These are phyloP conservation scores for Trametes sp. DNA, from an alignment of 1,284 basidiomycete genomes.

Conservation along the genomic window DNA sequence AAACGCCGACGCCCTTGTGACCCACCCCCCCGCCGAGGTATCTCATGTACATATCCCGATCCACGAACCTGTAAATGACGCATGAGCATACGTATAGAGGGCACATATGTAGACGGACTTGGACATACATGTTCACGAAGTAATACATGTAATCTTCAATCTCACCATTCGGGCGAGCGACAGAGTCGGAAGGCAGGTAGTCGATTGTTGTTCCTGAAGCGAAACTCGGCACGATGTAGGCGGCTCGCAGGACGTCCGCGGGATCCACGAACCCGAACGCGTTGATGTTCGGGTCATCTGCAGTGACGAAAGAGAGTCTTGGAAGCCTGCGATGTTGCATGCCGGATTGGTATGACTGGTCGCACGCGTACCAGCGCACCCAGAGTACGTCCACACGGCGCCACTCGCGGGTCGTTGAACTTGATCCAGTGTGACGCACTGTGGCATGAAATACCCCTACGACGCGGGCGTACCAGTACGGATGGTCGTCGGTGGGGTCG, in stretches of 20 bases:
- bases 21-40: slow-evolving; percentile 43
- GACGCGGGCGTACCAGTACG: slow-evolving; percentile 32
- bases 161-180: slow-evolving; percentile 1
- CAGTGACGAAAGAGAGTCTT: slow-evolving; percentile 1
- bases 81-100: background rate
- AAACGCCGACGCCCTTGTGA: slow-evolving; percentile 1
- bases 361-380: slow-evolving; percentile 40
- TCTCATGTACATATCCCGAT: slow-evolving; percentile 19
- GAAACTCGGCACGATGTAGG: slow-evolving; percentile 43
- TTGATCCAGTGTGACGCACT: slow-evolving; percentile 23
- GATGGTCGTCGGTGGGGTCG: background rate
- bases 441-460: slow-evolving; percentile 36
- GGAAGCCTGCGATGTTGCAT: slow-evolving; percentile 7
- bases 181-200: background rate
- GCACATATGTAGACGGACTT: background rate
- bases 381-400: slow-evolving; percentile 43
- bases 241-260: slow-evolving; percentile 35
- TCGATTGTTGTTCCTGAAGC: slow-evolving; percentile 22
- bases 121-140: slow-evolving; percentile 17
- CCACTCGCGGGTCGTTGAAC: background rate
- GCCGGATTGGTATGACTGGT: background rate
- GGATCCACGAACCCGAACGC: slow-evolving; percentile 46
- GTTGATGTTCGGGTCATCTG: slow-evolving; percentile 13
- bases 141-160: slow-evolving; percentile 12
- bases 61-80: slow-evolving; percentile 2